Evolutionary conservation across 495 filamentous ascomycete genomes (phyloP).

Genomic region (Hypoxylon perforatum): DNA sequence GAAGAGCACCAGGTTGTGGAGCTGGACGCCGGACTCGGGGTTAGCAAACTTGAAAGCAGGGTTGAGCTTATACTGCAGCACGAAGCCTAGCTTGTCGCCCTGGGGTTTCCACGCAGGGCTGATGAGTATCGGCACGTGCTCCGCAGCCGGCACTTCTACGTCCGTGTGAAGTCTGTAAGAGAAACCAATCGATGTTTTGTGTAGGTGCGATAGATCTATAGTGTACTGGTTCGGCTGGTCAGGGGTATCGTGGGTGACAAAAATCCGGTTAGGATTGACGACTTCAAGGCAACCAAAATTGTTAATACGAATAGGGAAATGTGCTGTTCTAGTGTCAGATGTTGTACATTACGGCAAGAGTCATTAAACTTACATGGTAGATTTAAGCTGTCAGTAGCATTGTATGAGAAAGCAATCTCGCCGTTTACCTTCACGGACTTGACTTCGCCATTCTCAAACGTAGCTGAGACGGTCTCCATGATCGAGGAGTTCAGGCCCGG

Average conservation of each 20-base stretch:
- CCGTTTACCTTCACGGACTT: constrained; percentile 81
- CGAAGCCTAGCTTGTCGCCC: constrained; percentile 80
- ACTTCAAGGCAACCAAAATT: constrained; percentile 92
- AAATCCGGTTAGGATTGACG: constrained; percentile 92
- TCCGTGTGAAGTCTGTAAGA: constrained; percentile 94
- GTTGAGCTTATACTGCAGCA: constrained; percentile 89
- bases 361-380: constrained; percentile 47
- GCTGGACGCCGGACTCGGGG: constrained; percentile 61
- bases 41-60: constrained; percentile 66
- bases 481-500: constrained; percentile 90
- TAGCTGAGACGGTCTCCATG: constrained; percentile 88
- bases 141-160: constrained; percentile 63
- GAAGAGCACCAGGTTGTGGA: constrained; percentile 85
- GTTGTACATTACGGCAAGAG: not conserved
- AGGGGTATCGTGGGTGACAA: constrained; percentile 73
- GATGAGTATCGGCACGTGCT: constrained; percentile 75
- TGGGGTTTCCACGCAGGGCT: constrained; percentile 87
- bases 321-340: constrained; percentile 46
- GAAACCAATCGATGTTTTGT: constrained; percentile 84
- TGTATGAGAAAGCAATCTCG: constrained; percentile 90
- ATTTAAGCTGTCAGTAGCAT: constrained; percentile 63
- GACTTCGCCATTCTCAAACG: constrained; percentile 78
- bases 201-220: constrained; percentile 75
- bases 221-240: constrained; percentile 85
- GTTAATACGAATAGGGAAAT: constrained; percentile 82